These are phyloP conservation scores for Russula earlei DNA, from an alignment of 768 basidiomycete genomes.

Conservation along the genomic window DNA sequence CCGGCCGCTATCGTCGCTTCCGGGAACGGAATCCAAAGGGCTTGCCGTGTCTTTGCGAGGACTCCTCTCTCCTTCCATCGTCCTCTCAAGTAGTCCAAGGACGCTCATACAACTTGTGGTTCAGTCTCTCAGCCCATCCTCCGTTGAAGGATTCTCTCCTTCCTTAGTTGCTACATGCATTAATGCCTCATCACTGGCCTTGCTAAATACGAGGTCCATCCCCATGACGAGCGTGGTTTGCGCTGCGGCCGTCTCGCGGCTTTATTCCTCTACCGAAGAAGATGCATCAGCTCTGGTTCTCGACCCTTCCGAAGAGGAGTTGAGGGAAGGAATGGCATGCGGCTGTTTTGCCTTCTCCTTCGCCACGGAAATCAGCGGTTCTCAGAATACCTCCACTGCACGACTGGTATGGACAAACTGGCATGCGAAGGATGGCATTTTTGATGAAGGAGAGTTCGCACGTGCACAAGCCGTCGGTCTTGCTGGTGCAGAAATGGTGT, in stretches of 20 bases:
- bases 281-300: constrained; percentile 33
- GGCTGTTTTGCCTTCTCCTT: constrained; percentile 62
- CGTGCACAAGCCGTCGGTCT: constrained; percentile 42
- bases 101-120: constrained; percentile 72
- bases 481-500: constrained; percentile 38
- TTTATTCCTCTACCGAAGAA: constrained; percentile 15
- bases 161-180: constrained; percentile 51
- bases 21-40: constrained; percentile 61
- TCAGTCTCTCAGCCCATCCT: constrained; percentile 40
- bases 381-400: constrained; percentile 11
- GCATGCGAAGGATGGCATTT: constrained; percentile 28
- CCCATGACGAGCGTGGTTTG: constrained; percentile 70
- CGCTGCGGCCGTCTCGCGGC: constrained; percentile 49
- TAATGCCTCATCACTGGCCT: constrained; percentile 60
- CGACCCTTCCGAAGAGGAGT: constrained; percentile 43
- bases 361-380: constrained; percentile 15
- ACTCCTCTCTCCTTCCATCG: constrained; percentile 48
- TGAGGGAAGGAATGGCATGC: constrained; percentile 28
- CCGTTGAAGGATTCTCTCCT: not conserved
- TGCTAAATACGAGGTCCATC: constrained; percentile 60
- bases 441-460: constrained; percentile 34
- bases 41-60: constrained; percentile 44
- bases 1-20: constrained; percentile 57
- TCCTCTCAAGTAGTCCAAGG: constrained; percentile 60
- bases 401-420: constrained; percentile 50